A percentile compares a stretch with the other conserved stretches of the same genome.
phyloP scores from a whole-genome alignment of 306 rosid genomes.

The Prinsepia uniflora region DNA sequence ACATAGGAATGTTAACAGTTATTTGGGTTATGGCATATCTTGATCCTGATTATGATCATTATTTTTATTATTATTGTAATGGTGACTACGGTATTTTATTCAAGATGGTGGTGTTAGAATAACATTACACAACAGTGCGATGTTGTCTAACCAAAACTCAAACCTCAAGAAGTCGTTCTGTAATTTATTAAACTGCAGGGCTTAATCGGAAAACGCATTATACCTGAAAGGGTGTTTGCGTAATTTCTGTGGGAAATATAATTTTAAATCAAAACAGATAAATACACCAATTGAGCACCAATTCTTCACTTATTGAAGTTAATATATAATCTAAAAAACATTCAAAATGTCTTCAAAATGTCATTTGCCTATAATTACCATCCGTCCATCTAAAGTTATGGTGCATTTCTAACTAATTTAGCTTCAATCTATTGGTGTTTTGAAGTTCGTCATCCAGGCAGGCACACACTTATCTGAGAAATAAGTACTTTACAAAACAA shows the following conservation, averaged over 20 bases:
- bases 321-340: not conserved
- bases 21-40: no score
- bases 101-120: not conserved
- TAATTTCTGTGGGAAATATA: no score
- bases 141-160: not conserved
- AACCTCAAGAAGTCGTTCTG: not conserved
- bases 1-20: no score
- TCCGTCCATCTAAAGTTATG: no score
- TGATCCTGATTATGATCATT: no score
- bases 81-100: not conserved
- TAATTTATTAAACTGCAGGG: not conserved
- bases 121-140: not conserved
- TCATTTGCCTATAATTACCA: not conserved
- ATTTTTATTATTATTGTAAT: no score
- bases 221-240: not conserved
- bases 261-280: no score
- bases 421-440: no score
- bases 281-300: no score
- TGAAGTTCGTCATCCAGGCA: no score
- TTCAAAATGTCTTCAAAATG: not conserved
- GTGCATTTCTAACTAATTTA: no score
- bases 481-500: not conserved
- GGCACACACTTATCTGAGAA: not conserved
- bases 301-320: not conserved
- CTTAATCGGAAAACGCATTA: not conserved